phyloP scores from a whole-genome alignment of 768 basidiomycete genomes.

The Tylopilus rubrobrunneus region DNA sequence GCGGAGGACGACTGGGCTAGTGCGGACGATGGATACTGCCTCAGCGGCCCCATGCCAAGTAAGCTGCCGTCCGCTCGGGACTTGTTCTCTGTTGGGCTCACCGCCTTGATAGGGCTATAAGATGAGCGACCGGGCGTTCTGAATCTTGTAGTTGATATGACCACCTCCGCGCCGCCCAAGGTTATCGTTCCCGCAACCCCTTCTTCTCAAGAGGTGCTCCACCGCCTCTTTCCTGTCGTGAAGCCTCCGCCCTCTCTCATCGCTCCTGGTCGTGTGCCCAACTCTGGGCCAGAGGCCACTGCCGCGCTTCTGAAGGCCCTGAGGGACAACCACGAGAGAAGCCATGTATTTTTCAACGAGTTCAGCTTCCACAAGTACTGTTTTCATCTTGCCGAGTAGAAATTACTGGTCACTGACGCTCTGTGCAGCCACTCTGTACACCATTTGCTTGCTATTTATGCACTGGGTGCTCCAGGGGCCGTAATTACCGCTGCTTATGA shows the following conservation, averaged over 20 bases:
- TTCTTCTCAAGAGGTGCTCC: conserved; percentile 22
- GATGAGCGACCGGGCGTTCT: background rate
- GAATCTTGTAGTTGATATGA: conserved; percentile 5
- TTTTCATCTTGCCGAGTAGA: background rate
- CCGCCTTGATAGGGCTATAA: conserved; percentile 1
- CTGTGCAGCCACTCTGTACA: conserved; percentile 53
- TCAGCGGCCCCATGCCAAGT: background rate
- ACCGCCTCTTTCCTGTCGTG: conserved; percentile 31
- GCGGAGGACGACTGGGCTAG: background rate
- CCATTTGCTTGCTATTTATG: conserved; percentile 55
- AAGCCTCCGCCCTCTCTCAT: conserved; percentile 31
- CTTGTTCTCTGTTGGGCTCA: background rate
- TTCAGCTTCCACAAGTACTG: conserved; percentile 32
- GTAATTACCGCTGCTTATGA: conserved; percentile 42
- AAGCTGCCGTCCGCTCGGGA: background rate
- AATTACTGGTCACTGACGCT: background rate
- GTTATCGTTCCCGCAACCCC: conserved; percentile 16
- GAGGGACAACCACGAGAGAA: conserved; percentile 48
- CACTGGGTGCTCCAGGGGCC: conserved; percentile 48
- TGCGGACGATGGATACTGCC: background rate
- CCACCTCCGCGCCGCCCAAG: conserved; percentile 27
- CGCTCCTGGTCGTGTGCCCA: conserved; percentile 36
- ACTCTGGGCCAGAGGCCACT: conserved; percentile 37
- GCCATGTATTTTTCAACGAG: conserved; percentile 53
- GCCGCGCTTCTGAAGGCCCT: conserved; percentile 38